Conservation (phyloP, 2,329 filamentous ascomycete species). For the Botrytis paeoniae region DNA sequence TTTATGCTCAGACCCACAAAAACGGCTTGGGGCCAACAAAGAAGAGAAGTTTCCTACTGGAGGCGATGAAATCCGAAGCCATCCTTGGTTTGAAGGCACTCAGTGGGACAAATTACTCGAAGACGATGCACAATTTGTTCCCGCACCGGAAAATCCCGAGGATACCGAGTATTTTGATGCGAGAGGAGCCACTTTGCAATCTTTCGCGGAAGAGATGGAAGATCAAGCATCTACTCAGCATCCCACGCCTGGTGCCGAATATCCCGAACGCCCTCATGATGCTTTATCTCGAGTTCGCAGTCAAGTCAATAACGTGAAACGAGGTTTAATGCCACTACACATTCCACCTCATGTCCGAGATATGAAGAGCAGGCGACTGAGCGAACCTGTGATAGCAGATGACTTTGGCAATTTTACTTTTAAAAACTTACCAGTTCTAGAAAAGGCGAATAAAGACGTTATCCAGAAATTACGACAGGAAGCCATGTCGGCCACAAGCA, state of each 20-base stretch:
- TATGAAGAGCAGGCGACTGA: slow-evolving; percentile 79
- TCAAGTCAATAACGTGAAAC: slow-evolving; percentile 84
- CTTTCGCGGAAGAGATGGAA: slow-evolving; percentile 91
- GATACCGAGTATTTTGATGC: slow-evolving; percentile 98
- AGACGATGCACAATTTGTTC: slow-evolving; percentile 94
- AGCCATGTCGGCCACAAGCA: slow-evolving; percentile 68
- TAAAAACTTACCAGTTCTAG: slow-evolving; percentile 93
- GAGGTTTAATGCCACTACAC: slow-evolving; percentile 89
- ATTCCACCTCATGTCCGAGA: slow-evolving; percentile 97
- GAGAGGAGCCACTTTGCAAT: slow-evolving; percentile 84
- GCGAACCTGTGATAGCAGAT: slow-evolving; percentile 82
- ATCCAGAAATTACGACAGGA: slow-evolving; percentile 94
- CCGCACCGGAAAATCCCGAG: slow-evolving; percentile 87
- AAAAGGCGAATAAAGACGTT: slow-evolving; percentile 98
- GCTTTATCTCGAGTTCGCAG: slow-evolving; percentile 85
- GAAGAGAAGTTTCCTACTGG: slow-evolving; percentile 80
- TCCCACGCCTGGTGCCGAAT: slow-evolving; percentile 68
- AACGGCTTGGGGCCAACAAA: slow-evolving; percentile 80
- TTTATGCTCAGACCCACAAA: slow-evolving; percentile 77
- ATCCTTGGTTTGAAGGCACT: slow-evolving; percentile 83
- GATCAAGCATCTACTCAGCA: slow-evolving; percentile 77
- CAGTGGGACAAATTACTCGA: slow-evolving; percentile 91
- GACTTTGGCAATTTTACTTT: slow-evolving; percentile 97
- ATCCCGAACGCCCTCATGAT: slow-evolving; percentile 88
- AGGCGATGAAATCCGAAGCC: slow-evolving; percentile 84